phyloP scores from a whole-genome alignment of 2,329 filamentous ascomycete genomes.

The Aphanocladium album region DNA sequence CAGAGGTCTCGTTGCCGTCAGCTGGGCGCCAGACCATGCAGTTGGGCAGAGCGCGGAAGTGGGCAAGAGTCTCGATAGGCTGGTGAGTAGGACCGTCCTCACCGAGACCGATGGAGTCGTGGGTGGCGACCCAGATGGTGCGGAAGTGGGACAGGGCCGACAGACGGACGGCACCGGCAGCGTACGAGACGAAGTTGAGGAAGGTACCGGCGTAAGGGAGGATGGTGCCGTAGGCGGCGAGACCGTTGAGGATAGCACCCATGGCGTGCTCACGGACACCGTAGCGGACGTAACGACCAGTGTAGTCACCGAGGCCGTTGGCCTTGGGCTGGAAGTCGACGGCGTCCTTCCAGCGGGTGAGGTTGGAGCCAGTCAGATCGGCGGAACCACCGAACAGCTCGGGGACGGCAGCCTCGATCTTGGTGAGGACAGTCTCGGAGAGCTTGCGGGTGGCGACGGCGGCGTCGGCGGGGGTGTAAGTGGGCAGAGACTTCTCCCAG shows the following conservation, averaged over 20 bases:
- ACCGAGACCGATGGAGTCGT: conserved; percentile 98
- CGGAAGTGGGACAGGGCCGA: conserved; percentile 88
- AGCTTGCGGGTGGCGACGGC: conserved; percentile 93
- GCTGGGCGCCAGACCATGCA: conserved; percentile 99
- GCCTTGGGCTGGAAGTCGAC: conserved; percentile 94
- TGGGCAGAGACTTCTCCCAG: conserved; percentile 91
- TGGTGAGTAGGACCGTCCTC: conserved; percentile 99
- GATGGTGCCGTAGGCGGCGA: conserved; percentile 90
- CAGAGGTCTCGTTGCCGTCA: conserved; percentile 96
- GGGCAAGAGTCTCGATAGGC: conserved; percentile 95
- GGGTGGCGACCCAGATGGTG: conserved; percentile 91
- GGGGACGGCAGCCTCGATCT: conserved; percentile 75
- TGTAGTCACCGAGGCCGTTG: conserved; percentile 80
- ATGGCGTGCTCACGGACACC: conserved; percentile 90
- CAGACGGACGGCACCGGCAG: conserved; percentile 88
- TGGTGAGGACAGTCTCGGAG: conserved; percentile 87
- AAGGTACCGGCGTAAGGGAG: conserved; percentile 95
- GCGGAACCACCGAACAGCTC: conserved; percentile 95
- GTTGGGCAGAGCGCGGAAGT: conserved; percentile 98
- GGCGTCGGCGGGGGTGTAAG: conserved; percentile 79
- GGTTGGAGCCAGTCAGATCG: conserved; percentile 96
- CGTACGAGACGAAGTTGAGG: conserved; percentile 99
- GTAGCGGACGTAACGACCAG: conserved; percentile 87
- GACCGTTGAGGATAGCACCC: conserved; percentile 91
- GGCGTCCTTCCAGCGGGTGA: conserved; percentile 96